Evolutionary conservation across 148 eudicot genomes (phyloP), one percentile per base, ranked within the genome.

Genomic region (Silene uniflora): DNA sequence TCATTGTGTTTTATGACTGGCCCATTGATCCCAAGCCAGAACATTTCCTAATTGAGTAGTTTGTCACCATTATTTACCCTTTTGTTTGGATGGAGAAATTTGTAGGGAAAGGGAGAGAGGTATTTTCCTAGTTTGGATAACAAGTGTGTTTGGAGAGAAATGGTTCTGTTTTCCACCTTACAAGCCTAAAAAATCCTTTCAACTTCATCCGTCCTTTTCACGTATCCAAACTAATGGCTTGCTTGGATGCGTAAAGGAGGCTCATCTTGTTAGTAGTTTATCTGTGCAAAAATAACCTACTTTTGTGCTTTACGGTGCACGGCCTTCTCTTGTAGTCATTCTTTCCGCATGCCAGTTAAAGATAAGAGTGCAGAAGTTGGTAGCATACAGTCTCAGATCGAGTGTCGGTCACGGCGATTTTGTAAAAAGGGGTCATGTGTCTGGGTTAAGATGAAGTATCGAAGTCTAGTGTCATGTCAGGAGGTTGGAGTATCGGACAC

Each of bases 291-390:
- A 35, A 29, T 17, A 66, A 32, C 69, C 22, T 66, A 32, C 23
- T 29, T 12, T 1, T 66, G 29, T 62, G 67, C 67, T 62, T 62
- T 62, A 10, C 17, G 29, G 35, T 65, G 69, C 69, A 65, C 8
- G 35, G 35, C 67, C 35, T 63, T 23, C 6, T 62, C 67, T 63
- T 63, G 67, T 63, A 2, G 67, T 29, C 25, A 63, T 64, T 64
- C 68, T 64, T 64, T 25, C 42, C 68, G 29, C 14, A 16, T 64
- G 12, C 44, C 12, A 14, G 6, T 12, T 61, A 21, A 10, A 24
- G 27, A 21, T 61, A 23, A 10, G 8, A 22, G 8, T 61, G 65
- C 63, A 29, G 10, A 63, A 63, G 67, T 63, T 63, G 35, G 67
- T 23, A 25, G 67, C 42, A 25, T 25, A 14, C 21, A 29, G 69